phyloP scores from a whole-genome alignment of 192 early-diverging fungal genomes.

The Coemansia javaensis region DNA sequence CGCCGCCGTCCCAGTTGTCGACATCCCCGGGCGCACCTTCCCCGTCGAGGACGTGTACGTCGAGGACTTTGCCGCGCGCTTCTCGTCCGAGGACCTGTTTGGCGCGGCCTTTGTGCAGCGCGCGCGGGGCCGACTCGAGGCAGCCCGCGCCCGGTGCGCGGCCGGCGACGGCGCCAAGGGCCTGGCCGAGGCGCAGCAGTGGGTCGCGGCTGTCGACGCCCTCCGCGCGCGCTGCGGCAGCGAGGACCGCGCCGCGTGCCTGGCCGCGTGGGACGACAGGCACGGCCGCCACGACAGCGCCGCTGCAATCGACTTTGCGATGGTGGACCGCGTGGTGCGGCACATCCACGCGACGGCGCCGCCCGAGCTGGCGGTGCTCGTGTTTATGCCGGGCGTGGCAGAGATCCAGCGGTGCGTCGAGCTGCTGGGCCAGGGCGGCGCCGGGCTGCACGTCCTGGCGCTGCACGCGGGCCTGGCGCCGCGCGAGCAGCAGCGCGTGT shows the following conservation, averaged over 20 bases:
- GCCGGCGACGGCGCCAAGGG: background rate
- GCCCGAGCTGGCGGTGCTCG: slow-evolving; percentile 54
- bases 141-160: background rate
- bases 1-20: slow-evolving; percentile 47
- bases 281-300: background rate
- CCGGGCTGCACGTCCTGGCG: slow-evolving; percentile 43
- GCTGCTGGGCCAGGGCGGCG: slow-evolving; percentile 15
- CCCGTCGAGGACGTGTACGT: slow-evolving; percentile 63
- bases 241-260: slow-evolving; percentile 2
- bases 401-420: slow-evolving; percentile 72
- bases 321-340: slow-evolving; percentile 56
- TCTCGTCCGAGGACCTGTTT: slow-evolving; percentile 1
- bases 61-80: slow-evolving; percentile 23
- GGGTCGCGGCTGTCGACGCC: background rate
- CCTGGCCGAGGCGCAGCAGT: background rate
- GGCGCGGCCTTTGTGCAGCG: slow-evolving; percentile 1
- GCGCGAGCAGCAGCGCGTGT: slow-evolving; percentile 53
- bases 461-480: slow-evolving; percentile 59
- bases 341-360: slow-evolving; percentile 53
- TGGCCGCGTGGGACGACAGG: slow-evolving; percentile 27
- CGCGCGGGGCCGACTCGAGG: slow-evolving; percentile 5
- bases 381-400: slow-evolving; percentile 70
- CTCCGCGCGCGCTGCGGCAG: background rate
- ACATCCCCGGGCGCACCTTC: slow-evolving; percentile 73
- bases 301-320: slow-evolving; percentile 51